Base-by-base conservation (phyloP, 495 filamentous ascomycete species). In the Thermochaetoides thermophila region DNA sequence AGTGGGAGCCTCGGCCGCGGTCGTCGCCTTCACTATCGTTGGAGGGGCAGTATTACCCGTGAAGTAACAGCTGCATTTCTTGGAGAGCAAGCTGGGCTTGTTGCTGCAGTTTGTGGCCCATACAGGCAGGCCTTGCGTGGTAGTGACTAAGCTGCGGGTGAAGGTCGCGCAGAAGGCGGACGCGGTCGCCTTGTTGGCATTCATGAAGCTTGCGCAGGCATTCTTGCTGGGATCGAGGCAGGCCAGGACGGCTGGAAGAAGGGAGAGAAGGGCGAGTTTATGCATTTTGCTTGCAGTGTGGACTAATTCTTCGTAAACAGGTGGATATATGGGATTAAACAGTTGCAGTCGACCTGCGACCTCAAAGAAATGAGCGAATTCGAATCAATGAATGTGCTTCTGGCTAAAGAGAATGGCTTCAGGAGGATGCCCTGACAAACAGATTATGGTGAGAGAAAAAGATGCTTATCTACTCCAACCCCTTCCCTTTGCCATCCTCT, bases 1-100 rank as follows among this genome's bases (percentile, higher is more conserved):
- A 12, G 29, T 31, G 5, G 6, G n/a, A 6, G 31, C 5, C 3
- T n/a, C n/a, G n/a, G n/a, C n/a, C n/a, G n/a, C n/a, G n/a, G n/a
- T n/a, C n/a, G n/a, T n/a, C n/a, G n/a, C n/a, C n/a, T n/a, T n/a
- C n/a, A n/a, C n/a, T n/a, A n/a, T n/a, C n/a, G 18, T 6, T 19
- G 29, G 4, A 16, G 34, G 17, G 7, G 27, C 26, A 1, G 26
- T 14, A 6, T 20, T 27, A 10, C 27, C 24, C 6, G 34, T 36
- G 19, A n/a, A 36, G 27, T 36, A 36, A 27, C 34, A 36, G 13
- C 26, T 29, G 27, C 34, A 36, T 16, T 36, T 27, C 34, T 36
- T 36, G 34, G 34, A 36, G 26, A 36, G 12, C 26, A 13, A 4
- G 26, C 27, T 36, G 10, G 34, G 34, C 27, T 36, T 36, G 34